Conservation (phyloP, 768 basidiomycete species). For the Leccinellum rugosiceps region DNA sequence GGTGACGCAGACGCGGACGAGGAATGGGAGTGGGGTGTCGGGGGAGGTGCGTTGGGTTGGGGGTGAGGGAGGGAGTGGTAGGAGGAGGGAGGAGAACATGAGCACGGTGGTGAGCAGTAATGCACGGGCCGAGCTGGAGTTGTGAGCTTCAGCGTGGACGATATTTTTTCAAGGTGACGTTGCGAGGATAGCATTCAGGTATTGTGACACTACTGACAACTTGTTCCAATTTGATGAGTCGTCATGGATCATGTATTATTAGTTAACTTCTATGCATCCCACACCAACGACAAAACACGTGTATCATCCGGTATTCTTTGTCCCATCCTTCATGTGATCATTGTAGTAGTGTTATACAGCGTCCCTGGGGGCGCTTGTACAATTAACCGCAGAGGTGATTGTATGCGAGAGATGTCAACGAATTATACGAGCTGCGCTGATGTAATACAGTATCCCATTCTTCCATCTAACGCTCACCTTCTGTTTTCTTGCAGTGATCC, state of each 20-base stretch:
- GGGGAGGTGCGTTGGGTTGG: constrained; percentile 21
- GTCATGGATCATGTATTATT: not conserved
- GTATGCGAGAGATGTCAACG: too few species aligned
- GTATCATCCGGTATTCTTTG: too few species aligned
- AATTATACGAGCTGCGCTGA: too few species aligned
- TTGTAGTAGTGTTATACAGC: too few species aligned
- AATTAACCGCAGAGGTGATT: too few species aligned
- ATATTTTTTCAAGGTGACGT: not conserved
- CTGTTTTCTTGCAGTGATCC: too few species aligned
- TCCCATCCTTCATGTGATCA: too few species aligned
- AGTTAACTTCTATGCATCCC: not conserved
- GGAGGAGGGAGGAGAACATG: not conserved
- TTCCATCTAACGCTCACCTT: too few species aligned
- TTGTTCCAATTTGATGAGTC: not conserved
- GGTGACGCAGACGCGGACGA: constrained; percentile 8
- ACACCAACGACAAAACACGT: too few species aligned
- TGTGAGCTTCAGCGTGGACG: constrained; percentile 8
- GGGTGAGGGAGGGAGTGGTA: not conserved
- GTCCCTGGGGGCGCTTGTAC: too few species aligned
- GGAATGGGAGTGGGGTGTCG: not conserved
- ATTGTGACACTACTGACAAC: too few species aligned
- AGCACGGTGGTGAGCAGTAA: constrained; percentile 25
- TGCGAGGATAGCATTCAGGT: not conserved
- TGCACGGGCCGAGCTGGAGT: constrained; percentile 13
- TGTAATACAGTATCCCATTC: too few species aligned